Percentiles rank a stretch among this genome's conserved stretches.
These are phyloP conservation scores for Bipolaris gigantea DNA, from an alignment of 2,329 filamentous ascomycete genomes.

Conservation along the genomic window DNA sequence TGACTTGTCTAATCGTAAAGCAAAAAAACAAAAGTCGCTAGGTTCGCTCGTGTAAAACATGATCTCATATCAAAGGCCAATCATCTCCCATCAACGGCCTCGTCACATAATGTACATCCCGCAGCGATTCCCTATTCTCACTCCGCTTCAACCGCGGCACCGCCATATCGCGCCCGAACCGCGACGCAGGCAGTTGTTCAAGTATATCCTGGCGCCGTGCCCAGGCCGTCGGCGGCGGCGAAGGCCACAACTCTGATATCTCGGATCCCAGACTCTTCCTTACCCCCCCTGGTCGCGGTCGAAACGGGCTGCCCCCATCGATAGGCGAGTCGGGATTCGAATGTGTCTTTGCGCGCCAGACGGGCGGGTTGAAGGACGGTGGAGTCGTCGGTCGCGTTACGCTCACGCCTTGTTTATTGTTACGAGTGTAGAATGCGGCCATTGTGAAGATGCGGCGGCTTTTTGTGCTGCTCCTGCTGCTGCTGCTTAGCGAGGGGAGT, in stretches of 20 bases:
- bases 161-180: constrained; percentile 7
- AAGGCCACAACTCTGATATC: constrained; percentile 22
- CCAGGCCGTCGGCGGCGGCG: constrained; percentile 19
- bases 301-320: constrained; percentile 34
- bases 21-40: background rate
- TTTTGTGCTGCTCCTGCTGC: constrained; percentile 10
- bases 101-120: background rate
- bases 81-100: background rate
- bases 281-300: constrained; percentile 33
- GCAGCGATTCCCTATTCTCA: background rate
- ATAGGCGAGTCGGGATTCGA: constrained; percentile 30
- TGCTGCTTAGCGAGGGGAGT: constrained; percentile 13
- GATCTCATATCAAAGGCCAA: constrained; percentile 1
- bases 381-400: background rate
- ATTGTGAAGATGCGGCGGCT: constrained; percentile 26
- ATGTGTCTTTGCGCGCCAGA: no score
- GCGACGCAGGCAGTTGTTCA: constrained; percentile 1
- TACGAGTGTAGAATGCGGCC: constrained; percentile 19
- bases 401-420: constrained; percentile 2
- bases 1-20: constrained; percentile 7
- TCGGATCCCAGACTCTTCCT: constrained; percentile 23
- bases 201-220: constrained; percentile 6
- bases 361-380: background rate
- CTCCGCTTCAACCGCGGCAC: background rate
- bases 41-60: background rate